Conservation (phyloP, 2,329 filamentous ascomycete genomes). For the Fusarium sp. region DNA sequence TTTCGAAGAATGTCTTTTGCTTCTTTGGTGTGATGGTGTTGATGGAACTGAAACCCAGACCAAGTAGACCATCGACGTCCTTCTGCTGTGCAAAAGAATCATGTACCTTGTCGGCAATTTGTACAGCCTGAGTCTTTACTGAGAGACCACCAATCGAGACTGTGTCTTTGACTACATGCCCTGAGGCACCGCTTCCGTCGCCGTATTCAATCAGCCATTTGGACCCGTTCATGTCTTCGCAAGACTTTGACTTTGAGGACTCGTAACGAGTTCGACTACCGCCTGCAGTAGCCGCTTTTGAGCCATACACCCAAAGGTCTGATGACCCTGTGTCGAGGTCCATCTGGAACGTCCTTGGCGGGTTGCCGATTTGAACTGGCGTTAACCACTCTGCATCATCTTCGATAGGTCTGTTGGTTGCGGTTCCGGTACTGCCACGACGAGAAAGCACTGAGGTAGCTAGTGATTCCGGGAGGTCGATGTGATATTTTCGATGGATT, state of each 20-base stretch:
- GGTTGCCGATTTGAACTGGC: constrained; percentile 58
- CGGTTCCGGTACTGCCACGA: constrained; percentile 49
- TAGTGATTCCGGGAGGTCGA: constrained; percentile 47
- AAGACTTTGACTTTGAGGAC: constrained; percentile 55
- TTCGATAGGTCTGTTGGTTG: constrained; percentile 46
- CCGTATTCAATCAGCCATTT: constrained; percentile 60
- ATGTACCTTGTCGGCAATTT: constrained; percentile 58
- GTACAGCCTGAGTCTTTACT: constrained; percentile 58
- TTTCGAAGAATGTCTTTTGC: constrained; percentile 60
- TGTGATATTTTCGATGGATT: constrained; percentile 55
- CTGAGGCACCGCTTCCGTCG: constrained; percentile 59
- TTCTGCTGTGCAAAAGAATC: constrained; percentile 55
- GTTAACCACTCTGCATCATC: constrained; percentile 56
- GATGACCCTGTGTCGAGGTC: constrained; percentile 62
- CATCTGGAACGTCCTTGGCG: constrained; percentile 57
- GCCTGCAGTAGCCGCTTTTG: constrained; percentile 56
- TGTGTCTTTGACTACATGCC: constrained; percentile 58
- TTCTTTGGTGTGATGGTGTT: constrained; percentile 58
- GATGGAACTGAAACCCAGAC: constrained; percentile 58
- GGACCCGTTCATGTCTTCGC: constrained; percentile 53
- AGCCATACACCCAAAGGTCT: constrained; percentile 63
- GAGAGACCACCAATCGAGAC: constrained; percentile 59
- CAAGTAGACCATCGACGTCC: constrained; percentile 58
- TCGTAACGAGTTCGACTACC: constrained; percentile 56
- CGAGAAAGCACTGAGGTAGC: constrained; percentile 41